Percentiles rank a stretch among this genome's conserved stretches.
These are phyloP conservation scores for Phytopythium delawarense DNA, from an alignment of 352 stramenopile genomes.

Conservation along the genomic window DNA sequence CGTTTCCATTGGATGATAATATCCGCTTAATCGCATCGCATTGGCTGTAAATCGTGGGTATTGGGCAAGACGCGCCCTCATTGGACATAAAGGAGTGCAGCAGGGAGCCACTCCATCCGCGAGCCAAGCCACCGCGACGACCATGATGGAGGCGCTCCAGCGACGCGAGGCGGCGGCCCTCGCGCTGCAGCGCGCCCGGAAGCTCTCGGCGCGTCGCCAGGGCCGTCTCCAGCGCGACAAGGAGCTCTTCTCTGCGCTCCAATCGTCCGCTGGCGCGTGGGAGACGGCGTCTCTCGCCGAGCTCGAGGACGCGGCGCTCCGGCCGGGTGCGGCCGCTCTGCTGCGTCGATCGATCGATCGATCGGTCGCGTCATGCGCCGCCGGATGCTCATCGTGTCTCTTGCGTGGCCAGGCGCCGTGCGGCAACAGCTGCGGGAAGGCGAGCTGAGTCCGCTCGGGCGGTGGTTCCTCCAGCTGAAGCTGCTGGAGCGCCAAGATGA, in stretches of 20 bases:
- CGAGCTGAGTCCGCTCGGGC: slow-evolving; percentile 26
- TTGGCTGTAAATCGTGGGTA: not conserved
- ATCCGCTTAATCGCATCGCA: rapidly evolving
- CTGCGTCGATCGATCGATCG: no score
- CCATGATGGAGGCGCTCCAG: not conserved
- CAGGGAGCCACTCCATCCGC: no score
- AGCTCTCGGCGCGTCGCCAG: slow-evolving; percentile 17
- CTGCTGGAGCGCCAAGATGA: slow-evolving; percentile 11
- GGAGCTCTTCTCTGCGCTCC: not conserved
- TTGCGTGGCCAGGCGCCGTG: slow-evolving; percentile 36
- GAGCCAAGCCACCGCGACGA: not conserved
- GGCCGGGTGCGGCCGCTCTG: slow-evolving; percentile 17
- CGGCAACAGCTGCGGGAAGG: slow-evolving; percentile 20
- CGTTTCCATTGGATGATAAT: not conserved
- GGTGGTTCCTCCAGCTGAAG: slow-evolving; percentile 42
- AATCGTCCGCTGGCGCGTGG: not conserved
- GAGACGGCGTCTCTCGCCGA: slow-evolving; percentile 10
- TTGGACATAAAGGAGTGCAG: not conserved
- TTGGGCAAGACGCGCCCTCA: not conserved
- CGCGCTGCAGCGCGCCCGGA: slow-evolving; percentile 4
- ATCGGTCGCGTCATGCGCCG: no score
- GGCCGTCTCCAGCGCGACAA: slow-evolving; percentile 2
- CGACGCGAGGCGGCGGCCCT: slow-evolving; percentile 8
- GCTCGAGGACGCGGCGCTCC: slow-evolving; percentile 16
- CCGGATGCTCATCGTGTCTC: not conserved